Base-by-base conservation (phyloP, 2,329 filamentous ascomycete genomes). In the Trichoderma polysporum region DNA sequence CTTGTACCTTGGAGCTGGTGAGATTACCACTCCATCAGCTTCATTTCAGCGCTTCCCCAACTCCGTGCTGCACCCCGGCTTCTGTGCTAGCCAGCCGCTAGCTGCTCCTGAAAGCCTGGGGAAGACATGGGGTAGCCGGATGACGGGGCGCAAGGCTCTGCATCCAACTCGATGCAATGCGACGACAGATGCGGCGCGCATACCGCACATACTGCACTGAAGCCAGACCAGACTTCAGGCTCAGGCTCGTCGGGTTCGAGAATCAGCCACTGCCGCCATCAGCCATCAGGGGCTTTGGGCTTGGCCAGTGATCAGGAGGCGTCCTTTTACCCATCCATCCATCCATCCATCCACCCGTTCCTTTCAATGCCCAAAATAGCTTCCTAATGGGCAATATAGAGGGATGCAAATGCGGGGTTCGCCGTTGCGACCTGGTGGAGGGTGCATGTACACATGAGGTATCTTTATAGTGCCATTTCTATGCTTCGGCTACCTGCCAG, bases 371-470 rank as follows among this genome's bases (percentile, higher is more conserved):
- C 60, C 13, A 27, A 35, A 63, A 63, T 63, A 63, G 60, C 49
- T 54, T 63, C 60, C 60, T 63, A 63, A 63, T 63, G 49, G 49
- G 60, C 60, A 54, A 53, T 63, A 12, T 53, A 17, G 31, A n/a
- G 27, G n/a, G 25, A 53, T 25, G 47, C 19, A 31, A 45, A 63
- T 63, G 60, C 60, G 60, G 60, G 60, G 60, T 63, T 53, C 22
- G 47, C 47, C 31, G 50, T n/a, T n/a, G 47, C 59, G 31, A 53
- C 59, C 59, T 39, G 37, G 33, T 53, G 15, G 10, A 9, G 15
- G 22, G 17, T 19, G 22, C 22, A 17, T 53, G 60, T 63, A 63
- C 35, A 25, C 17, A 9, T 22, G 12, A 37, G n/a, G 60, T 63
- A 53, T 29, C 33, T 17, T 17, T 29, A 17, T 9, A 7, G 19